Evolutionary conservation across 2,329 filamentous ascomycete species (phyloP).

Genomic region (Lomentospora prolificans): DNA sequence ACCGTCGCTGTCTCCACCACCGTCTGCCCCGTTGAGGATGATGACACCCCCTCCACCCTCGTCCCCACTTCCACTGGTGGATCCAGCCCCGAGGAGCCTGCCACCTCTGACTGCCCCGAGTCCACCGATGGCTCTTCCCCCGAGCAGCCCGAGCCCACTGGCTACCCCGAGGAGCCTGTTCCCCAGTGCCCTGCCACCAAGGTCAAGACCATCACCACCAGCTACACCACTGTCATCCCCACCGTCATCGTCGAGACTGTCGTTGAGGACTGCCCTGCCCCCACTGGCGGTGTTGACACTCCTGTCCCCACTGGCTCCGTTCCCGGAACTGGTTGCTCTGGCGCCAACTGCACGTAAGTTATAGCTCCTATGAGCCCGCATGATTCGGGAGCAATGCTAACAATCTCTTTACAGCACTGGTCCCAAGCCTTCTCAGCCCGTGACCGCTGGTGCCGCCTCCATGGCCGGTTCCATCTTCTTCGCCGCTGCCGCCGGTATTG

Average conservation of each 20-base stretch:
- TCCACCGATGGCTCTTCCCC: constrained; percentile 11
- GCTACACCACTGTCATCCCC: constrained; percentile 45
- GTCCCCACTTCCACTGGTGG: constrained; percentile 10
- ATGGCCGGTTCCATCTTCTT: constrained; percentile 43
- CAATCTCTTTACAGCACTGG: constrained; percentile 16
- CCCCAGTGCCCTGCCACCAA: constrained; percentile 23
- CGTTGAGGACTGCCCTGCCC: constrained; percentile 30
- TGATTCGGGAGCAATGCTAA: constrained; percentile 10
- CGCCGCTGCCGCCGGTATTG: constrained; percentile 44
- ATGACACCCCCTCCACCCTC: constrained; percentile 9
- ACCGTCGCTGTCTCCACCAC: constrained; percentile 29
- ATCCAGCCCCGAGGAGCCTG: constrained; percentile 12
- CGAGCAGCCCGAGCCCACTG: constrained; percentile 13
- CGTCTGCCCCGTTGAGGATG: constrained; percentile 24
- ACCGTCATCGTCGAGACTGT: constrained; percentile 37
- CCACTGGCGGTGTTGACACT: constrained; percentile 16
- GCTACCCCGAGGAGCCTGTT: too few relatives aligned
- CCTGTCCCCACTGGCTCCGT: constrained; percentile 18
- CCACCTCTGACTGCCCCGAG: too few relatives aligned
- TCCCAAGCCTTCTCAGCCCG: constrained; percentile 21
- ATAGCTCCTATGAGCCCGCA: background rate
- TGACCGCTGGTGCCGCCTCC: constrained; percentile 42
- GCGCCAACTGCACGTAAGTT: constrained; percentile 24
- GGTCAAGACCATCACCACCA: constrained; percentile 45
- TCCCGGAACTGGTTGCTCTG: constrained; percentile 31